Conservation (phyloP, 2,329 filamentous ascomycete genomes). For the Zopfia rhizophila region DNA sequence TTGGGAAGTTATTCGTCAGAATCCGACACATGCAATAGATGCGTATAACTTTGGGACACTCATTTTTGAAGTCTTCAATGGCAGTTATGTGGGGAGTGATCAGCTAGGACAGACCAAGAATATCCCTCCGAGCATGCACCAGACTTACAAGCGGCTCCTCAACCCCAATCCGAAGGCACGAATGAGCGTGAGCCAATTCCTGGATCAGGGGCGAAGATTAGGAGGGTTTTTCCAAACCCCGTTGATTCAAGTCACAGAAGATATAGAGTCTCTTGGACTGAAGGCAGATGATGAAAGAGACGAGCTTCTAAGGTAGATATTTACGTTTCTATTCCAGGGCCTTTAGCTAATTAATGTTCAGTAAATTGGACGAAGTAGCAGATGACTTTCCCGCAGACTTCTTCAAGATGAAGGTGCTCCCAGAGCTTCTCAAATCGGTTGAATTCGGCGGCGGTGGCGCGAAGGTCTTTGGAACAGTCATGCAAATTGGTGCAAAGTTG, state of each 20-base stretch:
- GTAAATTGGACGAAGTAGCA: constrained; percentile 83
- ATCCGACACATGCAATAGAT: constrained; percentile 83
- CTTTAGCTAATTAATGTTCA: constrained; percentile 35
- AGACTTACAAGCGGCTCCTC: constrained; percentile 88
- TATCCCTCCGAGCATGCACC: constrained; percentile 87
- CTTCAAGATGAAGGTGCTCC: constrained; percentile 96
- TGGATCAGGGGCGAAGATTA: constrained; percentile 85
- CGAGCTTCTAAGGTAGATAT: constrained; percentile 76
- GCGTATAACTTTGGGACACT: constrained; percentile 86
- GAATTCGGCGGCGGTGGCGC: constrained; percentile 96
- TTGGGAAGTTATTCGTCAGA: constrained; percentile 91
- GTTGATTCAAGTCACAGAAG: constrained; percentile 90
- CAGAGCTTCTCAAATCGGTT: constrained; percentile 97
- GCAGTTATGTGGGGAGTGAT: constrained; percentile 77
- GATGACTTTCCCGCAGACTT: constrained; percentile 98
- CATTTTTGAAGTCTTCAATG: constrained; percentile 92
- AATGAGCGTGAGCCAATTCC: constrained; percentile 83
- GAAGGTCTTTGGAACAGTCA: constrained; percentile 85
- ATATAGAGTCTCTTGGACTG: constrained; percentile 90
- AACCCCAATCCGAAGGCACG: constrained; percentile 90
- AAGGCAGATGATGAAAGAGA: constrained; percentile 88
- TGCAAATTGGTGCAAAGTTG: constrained; percentile 90
- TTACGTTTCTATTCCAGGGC: constrained; percentile 7
- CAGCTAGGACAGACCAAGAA: constrained; percentile 87
- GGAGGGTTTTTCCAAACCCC: constrained; percentile 94